Base-by-base conservation (phyloP, 257 asterid genomes). In the Solanum lignicaule region DNA sequence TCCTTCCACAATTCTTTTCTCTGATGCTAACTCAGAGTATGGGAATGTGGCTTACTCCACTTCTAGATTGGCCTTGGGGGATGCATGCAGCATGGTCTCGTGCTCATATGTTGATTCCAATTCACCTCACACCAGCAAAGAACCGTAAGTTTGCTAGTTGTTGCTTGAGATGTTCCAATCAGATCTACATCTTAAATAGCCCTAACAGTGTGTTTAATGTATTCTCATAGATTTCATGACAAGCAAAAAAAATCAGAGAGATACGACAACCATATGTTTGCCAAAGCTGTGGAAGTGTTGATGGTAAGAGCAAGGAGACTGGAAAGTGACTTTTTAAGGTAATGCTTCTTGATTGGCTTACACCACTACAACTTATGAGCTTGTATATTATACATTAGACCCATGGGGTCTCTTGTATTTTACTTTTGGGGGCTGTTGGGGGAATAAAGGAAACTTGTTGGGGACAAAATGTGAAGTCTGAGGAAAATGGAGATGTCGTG, bases 51-150 rank as follows among this genome's bases (percentile, higher is more conserved):
- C 91, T 39, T 94, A 94, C 91, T 90, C 87, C 88, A 87, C 92
- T 84, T 95, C 98, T 38, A 93, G 98, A 90, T 89, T 90, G 71
- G 89, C 91, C n/a, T 92, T 96, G 89, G 95, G 96, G 65, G 96
- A 95, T 91, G 98, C 95, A 4, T 95, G 98, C 93, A 82, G 90
- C 92, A 66, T 91, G 90, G 89, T 58, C 46, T 69, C 52, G 14
- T 31, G 85, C 72, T 72, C 72, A 79, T 38, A 58, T 65, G 35
- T 78, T 16, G 83, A 87, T 66, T 33, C 29, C 69, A 48, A 81
- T 82, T 66, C 86, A 82, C 86, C 69, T 31, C 31, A 48, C 39
- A 46, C 39, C 58, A 46, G 69, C 69, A 82, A 82, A 20, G 86
- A 52, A 31, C 20, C 4, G 86, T 82, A 31, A 48, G 86, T 82